Evolutionary conservation across 176 grass and related monocot species (phyloP), one percentile per base, ranked within the genome.

Genomic region (Saccharum spontaneum): DNA sequence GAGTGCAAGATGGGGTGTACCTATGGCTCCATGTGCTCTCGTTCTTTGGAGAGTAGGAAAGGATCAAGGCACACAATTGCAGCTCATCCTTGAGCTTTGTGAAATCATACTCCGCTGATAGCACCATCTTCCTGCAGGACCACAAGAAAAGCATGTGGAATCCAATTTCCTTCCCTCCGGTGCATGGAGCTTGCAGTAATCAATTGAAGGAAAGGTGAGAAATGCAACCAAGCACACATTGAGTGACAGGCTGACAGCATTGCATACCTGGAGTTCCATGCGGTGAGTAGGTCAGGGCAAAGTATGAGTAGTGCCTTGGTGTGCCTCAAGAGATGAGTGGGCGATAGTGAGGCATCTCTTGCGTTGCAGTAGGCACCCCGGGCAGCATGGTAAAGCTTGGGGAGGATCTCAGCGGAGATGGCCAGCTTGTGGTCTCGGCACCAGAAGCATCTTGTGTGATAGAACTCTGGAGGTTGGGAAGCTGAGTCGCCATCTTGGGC

Each of bases 341-440:
- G 46, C 52, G 55, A 15, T 8, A 75, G 20, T 22, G 82, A 20
- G 55, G 18, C 48, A 69, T 26, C 75, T 61, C 60, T 86, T 57
- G 71, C 63, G n/a, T 67, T 46, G 5, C 26, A 67, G 60, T 93
- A 90, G 2, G 92, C 89, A 73, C 22, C 61, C 6, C 63, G 39
- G 3, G 83, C 89, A 23, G 89, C 50, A 16, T 39, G 57, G 68
- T 90, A 98, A 31, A 98, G 89, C 41, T 70, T 10, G 5, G 82
- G 64, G 26, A 98, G 78, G 55, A 90, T 61, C 75, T 91, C 34
- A 0, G 69, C 79, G 40, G 89, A 95, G 80, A 98, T 83, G 74
- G 92, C 95, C 28, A 98, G 84, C 78, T 98, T 98, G 87, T 98
- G 90, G 80, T 92, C 80, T 57, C 61, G 83, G 83, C 82, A 90